Percentiles rank a stretch among this genome's conserved stretches.
phyloP scores from a whole-genome alignment of 306 rosid species.

The Luffa aegyptiaca region DNA sequence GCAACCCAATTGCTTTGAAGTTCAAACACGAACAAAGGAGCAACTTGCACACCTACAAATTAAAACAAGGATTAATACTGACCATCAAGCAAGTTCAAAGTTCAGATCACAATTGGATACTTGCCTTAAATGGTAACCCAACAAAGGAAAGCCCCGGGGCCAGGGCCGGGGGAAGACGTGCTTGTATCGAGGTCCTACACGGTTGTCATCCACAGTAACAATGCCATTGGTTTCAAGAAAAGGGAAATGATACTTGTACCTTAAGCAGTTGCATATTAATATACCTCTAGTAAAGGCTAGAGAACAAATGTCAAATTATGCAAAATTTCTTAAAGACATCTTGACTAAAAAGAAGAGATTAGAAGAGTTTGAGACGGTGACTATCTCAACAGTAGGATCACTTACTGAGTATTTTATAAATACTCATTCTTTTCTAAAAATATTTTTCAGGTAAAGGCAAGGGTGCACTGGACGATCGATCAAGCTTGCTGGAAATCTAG shows the following conservation, averaged over 20 bases:
- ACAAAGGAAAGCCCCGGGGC: conserved; percentile 78
- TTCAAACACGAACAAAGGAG: conserved; percentile 46
- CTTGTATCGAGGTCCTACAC: conserved; percentile 70
- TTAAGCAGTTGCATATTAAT: no score
- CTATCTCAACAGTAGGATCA: no score
- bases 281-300: no score
- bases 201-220: conserved; percentile 55
- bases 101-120: neutral
- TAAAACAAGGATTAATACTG: neutral
- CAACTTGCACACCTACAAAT: conserved; percentile 31
- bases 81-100: neutral
- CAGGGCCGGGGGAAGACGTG: conserved; percentile 58
- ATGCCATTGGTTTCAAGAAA: conserved; percentile 52
- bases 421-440: no score
- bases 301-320: no score
- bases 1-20: conserved; percentile 83
- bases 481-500: no score
- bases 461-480: no score
- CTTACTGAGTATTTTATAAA: no score
- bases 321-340: no score
- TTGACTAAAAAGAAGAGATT: no score
- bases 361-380: no score
- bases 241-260: conserved; percentile 57
- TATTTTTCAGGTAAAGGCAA: no score
- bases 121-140: conserved; percentile 65